phyloP scores from a whole-genome alignment of 2,329 filamentous ascomycete species.

The Dissoconium aciculare region DNA sequence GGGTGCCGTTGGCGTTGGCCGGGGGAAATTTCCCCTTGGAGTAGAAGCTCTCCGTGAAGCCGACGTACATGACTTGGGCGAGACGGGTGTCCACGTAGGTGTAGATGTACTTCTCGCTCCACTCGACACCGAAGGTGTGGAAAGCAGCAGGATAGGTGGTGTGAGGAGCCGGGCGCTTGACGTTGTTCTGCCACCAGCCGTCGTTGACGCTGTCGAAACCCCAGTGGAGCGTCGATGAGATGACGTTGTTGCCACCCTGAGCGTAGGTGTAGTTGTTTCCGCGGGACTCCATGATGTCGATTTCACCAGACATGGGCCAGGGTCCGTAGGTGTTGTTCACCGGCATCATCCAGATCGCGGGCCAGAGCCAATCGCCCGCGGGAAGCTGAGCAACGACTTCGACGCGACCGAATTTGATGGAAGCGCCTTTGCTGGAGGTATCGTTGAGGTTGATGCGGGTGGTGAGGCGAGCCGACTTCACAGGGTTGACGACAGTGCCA shows the following conservation, averaged over 20 bases:
- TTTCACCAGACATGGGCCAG: constrained; percentile 71
- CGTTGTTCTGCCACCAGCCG: constrained; percentile 71
- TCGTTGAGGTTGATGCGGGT: constrained; percentile 35
- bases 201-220: constrained; percentile 58
- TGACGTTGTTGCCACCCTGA: constrained; percentile 67
- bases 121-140: constrained; percentile 71
- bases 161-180: constrained; percentile 59
- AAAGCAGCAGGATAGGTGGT: constrained; percentile 54
- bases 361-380: constrained; percentile 74
- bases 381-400: constrained; percentile 67
- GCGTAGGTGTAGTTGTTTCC: constrained; percentile 67
- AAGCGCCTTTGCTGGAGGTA: constrained; percentile 36
- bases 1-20: constrained; percentile 23
- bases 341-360: constrained; percentile 83
- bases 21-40: constrained; percentile 25
- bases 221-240: constrained; percentile 69
- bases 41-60: constrained; percentile 28
- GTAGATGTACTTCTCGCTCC: constrained; percentile 78
- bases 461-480: constrained; percentile 63
- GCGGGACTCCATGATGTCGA: constrained; percentile 66
- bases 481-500: constrained; percentile 60
- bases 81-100: constrained; percentile 71
- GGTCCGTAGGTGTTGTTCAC: constrained; percentile 54
- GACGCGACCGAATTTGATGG: constrained; percentile 66
- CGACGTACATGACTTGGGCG: constrained; percentile 65